Evolutionary conservation across 1,284 basidiomycete genomes (phyloP).

Genomic region (Mycena citricolor): DNA sequence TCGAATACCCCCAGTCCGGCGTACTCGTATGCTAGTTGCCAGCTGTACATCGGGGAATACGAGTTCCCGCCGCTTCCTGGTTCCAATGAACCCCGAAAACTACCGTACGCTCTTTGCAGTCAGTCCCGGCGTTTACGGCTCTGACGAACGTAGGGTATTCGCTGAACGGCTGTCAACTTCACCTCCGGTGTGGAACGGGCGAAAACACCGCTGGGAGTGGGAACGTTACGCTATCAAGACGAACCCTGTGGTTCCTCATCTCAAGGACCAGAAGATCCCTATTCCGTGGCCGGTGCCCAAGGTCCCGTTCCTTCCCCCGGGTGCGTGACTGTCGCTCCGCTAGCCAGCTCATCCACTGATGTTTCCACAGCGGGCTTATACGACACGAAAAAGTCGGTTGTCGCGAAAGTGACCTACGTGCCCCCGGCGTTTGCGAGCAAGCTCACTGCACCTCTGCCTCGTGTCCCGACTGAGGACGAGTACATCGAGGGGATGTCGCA

Average conservation of each 20-base stretch:
- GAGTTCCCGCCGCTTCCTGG: constrained; percentile 52
- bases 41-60: constrained; percentile 69
- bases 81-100: constrained; percentile 38
- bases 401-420: constrained; percentile 65
- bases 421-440: constrained; percentile 50
- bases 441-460: constrained; percentile 38
- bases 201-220: constrained; percentile 56
- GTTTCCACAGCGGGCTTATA: constrained; percentile 31
- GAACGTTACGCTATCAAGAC: constrained; percentile 67
- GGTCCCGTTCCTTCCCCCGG: constrained; percentile 40
- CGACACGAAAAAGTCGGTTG: constrained; percentile 59
- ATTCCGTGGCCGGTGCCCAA: constrained; percentile 79
- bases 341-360: too few species aligned
- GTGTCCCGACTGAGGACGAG: constrained; percentile 49
- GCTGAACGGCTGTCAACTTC: constrained; percentile 66
- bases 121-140: too few species aligned
- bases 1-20: constrained; percentile 39
- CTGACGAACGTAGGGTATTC: constrained; percentile 70
- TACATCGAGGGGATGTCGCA: constrained; percentile 61
- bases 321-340: constrained; percentile 10
- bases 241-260: constrained; percentile 53
- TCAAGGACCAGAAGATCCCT: constrained; percentile 39
- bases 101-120: constrained; percentile 47
- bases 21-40: constrained; percentile 76
- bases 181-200: constrained; percentile 55